Evolutionary conservation across 345 rosid species (phyloP), one percentile per base, ranked within the genome.

Genomic region (Aquilaria malaccensis): DNA sequence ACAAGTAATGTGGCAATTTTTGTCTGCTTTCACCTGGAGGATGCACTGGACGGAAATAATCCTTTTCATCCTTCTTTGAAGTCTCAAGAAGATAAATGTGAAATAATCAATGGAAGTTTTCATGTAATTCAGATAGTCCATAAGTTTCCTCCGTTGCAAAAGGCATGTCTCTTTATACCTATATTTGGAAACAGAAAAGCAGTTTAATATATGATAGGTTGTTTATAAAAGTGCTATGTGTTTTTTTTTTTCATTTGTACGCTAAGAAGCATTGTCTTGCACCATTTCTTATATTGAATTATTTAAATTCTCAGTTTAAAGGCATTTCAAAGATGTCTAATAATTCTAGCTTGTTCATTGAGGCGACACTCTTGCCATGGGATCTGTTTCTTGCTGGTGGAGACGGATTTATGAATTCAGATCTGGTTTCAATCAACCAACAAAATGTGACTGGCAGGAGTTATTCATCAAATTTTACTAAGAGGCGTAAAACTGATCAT

Each of bases 311-410:
- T 30, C 76, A 81, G 84, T 76, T 72, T 77, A 77, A 67, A 72
- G 79, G 68, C 64, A 81, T 72, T 60, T 77, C 70, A 56, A 64
- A 70, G 62, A 61, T 70, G 67, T 67, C 75, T 37, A 73, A 78
- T 13, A 67, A 69, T 33, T 64, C 73, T 56, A 65, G 76, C 54
- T 58, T 71, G 60, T 85, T 85, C 71, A 77, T 75, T 29, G 98
- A 92, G 84, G 95, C 85, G 48, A 45, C 76, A 45, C 52, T 89
- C 74, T 67, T 87, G 71, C 94, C 97, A 48, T 89, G 88, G 93
- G 80, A 81, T 71, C 74, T 93, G 62, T 69, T 72, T 74, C 79
- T 89, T 70, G 37, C 70, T 65, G 81, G 63, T 58, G 77, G 75
- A 64, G 80, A 74, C 67, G 83, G 71, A 65, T 67, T 63, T 58